Base-by-base conservation (phyloP, 73 alveolate species). In the Tetrahymena malaccensis region DNA sequence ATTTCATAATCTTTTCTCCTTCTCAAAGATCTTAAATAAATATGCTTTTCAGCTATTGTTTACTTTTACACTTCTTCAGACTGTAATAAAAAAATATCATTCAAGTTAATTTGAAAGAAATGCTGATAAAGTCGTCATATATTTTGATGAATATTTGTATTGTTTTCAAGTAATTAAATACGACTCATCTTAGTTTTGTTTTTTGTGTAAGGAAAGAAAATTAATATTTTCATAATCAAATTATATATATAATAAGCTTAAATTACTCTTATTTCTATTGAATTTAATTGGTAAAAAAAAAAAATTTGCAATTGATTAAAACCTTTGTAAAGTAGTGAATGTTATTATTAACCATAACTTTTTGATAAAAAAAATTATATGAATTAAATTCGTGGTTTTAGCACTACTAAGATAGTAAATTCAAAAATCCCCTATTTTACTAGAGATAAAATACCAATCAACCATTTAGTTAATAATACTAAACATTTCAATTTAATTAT, bases 1-100 rank as follows among this genome's bases (percentile, higher is more conserved):
- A 98, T 98, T 44, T 97, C 97, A 94, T 98, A 98, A 95, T 98
- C 99, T 85, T 97, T 97, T 27, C 98, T 94, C 85, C 99, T 85
- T 94, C 98, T 97, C 93, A 95, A 44, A 31, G 99, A 97, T 50
- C 97, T 96, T 15, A 98, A 93, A 40, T 97, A 55, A 94, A 97
- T 98, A 43, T 94, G 96, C 56, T 97, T 94, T 94, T 98, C 99
- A 22, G 97, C 94, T 15, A 93, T 34, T 22, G 94, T 35, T 10
- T 85, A 70, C 33, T 50, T 50, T 57, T 95, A 85, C 25, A 93
- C 34, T 33, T 95, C 95, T 16, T 33, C 94, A 25, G 95, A 31
- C 84, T 95, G 89, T 55, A 85, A 94, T 85, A 43, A 38, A 31
- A 43, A 38, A 37, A 35, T 19, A 35, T 35, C 31, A 85, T 85